Conservation (phyloP, 2,329 filamentous ascomycete species). For the Aspergillus costaricaensis region DNA sequence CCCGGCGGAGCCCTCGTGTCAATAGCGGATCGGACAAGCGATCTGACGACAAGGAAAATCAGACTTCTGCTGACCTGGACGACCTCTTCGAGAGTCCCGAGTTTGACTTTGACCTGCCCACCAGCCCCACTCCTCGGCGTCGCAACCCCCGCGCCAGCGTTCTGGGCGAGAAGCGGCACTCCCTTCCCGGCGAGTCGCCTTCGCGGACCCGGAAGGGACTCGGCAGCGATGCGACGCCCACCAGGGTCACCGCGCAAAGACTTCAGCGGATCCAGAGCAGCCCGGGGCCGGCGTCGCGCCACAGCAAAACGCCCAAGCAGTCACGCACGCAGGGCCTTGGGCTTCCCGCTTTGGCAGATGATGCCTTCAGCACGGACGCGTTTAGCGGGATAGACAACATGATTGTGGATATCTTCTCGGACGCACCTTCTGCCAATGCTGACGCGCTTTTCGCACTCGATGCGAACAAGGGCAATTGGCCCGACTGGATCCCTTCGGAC, state of each 20-base stretch:
- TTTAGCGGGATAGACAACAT: slow-evolving; percentile 38
- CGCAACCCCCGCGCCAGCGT: slow-evolving; percentile 53
- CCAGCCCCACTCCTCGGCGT: slow-evolving; percentile 55
- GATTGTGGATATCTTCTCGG: slow-evolving; percentile 42
- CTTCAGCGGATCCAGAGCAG: slow-evolving; percentile 36
- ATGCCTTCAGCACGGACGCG: slow-evolving; percentile 27
- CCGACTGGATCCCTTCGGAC: slow-evolving; percentile 40
- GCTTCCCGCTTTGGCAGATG: slow-evolving; percentile 24
- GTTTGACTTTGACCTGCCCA: slow-evolving; percentile 56
- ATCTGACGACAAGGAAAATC: slow-evolving; percentile 61
- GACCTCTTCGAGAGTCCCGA: slow-evolving; percentile 65
- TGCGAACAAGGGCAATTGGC: slow-evolving; percentile 34
- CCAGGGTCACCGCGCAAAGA: slow-evolving; percentile 36
- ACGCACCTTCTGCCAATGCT: slow-evolving; percentile 27
- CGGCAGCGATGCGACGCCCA: slow-evolving; percentile 26
- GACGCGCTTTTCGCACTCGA: slow-evolving; percentile 34
- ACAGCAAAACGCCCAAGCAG: slow-evolving; percentile 29
- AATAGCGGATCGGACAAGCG: slow-evolving; percentile 42
- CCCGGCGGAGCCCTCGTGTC: slow-evolving; percentile 47
- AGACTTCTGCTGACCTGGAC: slow-evolving; percentile 54
- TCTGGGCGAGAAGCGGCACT: slow-evolving; percentile 37
- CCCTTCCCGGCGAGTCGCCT: slow-evolving; percentile 41
- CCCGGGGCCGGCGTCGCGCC: slow-evolving; percentile 24
- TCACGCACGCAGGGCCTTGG: slow-evolving; percentile 21
- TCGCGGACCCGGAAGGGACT: slow-evolving; percentile 27